Evolutionary conservation across 2,329 filamentous ascomycete species (phyloP).

Genomic region (Penicillium griseofulvum): DNA sequence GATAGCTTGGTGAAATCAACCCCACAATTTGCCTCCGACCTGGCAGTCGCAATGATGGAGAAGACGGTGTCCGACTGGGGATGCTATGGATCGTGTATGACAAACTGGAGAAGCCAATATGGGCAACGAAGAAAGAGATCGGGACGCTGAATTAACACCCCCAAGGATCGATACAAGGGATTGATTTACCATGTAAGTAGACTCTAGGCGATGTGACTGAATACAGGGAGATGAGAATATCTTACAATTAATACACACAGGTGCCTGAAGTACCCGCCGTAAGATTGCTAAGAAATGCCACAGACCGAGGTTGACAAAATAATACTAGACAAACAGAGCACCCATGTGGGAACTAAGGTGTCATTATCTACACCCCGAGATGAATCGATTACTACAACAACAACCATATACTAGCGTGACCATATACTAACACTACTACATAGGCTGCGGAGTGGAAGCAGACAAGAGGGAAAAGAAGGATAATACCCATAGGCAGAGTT

Average conservation of each 20-base stretch:
- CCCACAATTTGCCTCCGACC: not conserved
- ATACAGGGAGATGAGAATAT: too few species aligned
- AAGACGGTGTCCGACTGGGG: not conserved
- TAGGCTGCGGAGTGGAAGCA: not conserved
- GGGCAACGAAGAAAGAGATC: not conserved
- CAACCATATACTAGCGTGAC: too few species aligned
- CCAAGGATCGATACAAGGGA: too few species aligned
- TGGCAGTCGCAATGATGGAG: not conserved
- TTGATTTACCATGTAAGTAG: not conserved
- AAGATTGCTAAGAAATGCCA: too few species aligned
- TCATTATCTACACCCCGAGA: not conserved
- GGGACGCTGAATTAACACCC: not conserved
- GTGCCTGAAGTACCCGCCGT: not conserved
- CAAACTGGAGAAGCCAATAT: not conserved
- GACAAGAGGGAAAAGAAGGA: not conserved
- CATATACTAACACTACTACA: not conserved
- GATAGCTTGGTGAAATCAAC: not conserved
- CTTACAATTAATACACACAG: not conserved
- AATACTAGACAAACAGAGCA: not conserved
- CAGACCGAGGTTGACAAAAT: not conserved
- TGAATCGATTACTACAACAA: not conserved
- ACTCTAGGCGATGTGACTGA: too few species aligned
- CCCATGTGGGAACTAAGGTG: not conserved
- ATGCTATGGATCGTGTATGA: not conserved
- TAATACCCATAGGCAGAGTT: too few species aligned